Conservation (phyloP, 805 yeast genomes). For the Candida mattraensis region DNA sequence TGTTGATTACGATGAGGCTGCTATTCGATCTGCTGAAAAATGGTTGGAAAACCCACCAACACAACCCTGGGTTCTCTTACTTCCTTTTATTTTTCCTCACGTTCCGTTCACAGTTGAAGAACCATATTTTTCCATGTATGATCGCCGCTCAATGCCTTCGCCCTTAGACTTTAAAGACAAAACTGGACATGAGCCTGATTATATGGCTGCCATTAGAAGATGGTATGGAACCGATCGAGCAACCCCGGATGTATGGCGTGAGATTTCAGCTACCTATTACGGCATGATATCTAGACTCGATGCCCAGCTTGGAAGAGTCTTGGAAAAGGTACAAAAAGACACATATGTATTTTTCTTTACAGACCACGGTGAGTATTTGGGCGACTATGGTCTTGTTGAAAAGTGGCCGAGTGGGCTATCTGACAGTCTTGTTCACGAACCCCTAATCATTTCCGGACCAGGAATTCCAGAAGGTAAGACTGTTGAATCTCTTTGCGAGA, state of each 20-base stretch:
- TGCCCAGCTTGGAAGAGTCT: constrained; percentile 17
- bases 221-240: constrained; percentile 7
- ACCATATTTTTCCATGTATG: constrained; percentile 18
- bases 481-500: constrained; percentile 12
- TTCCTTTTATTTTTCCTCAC: constrained; percentile 21
- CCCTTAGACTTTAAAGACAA: constrained; percentile 8
- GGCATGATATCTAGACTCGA: constrained; percentile 22
- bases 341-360: constrained; percentile 17
- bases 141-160: constrained; percentile 11
- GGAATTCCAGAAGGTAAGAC: constrained; percentile 9
- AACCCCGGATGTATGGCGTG: constrained; percentile 13
- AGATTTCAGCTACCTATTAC: constrained; percentile 18
- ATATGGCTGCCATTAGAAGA: not conserved
- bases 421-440: constrained; percentile 16
- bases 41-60: constrained; percentile 13
- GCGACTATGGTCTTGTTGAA: constrained; percentile 19
- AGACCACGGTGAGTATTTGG: constrained; percentile 22
- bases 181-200: constrained; percentile 1
- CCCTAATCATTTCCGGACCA: constrained; percentile 1
- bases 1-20: constrained; percentile 18
- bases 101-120: constrained; percentile 21
- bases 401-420: constrained; percentile 24
- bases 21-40: constrained; percentile 13
- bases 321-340: constrained; percentile 2
- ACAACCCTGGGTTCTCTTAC: constrained; percentile 19